These are phyloP conservation scores for Apophysomyces sp. DNA, from an alignment of 371 early-diverging fungal species.

Conservation along the genomic window DNA sequence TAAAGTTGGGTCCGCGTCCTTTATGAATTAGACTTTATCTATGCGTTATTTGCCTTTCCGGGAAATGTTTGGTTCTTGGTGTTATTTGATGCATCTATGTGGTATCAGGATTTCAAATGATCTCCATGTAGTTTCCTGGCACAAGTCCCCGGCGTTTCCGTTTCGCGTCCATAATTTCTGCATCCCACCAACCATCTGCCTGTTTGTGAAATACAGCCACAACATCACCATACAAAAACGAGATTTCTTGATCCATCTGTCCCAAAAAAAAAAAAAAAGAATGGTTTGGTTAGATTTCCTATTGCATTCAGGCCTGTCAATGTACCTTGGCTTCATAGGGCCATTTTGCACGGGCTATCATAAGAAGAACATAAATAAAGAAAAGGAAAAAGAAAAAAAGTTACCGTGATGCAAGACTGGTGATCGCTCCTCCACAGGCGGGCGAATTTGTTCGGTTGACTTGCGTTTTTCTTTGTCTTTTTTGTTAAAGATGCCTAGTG, in stretches of 20 bases:
- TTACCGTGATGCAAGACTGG: constrained; percentile 17
- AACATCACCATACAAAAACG: constrained; percentile 37
- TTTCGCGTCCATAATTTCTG: constrained; percentile 27
- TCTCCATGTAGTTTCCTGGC: constrained; percentile 49
- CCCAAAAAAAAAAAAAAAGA: background rate
- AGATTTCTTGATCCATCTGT: constrained; percentile 3
- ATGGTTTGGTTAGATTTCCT: constrained; percentile 3
- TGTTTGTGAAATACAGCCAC: constrained; percentile 41
- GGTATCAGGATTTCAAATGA: background rate
- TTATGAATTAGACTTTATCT: background rate
- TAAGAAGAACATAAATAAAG: background rate
- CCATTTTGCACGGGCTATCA: constrained; percentile 23
- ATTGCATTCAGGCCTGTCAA: too few species aligned
- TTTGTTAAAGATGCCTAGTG: constrained; percentile 17
- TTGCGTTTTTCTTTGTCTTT: constrained; percentile 24
- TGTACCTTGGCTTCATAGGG: constrained; percentile 26
- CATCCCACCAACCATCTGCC: constrained; percentile 54
- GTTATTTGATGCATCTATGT: too few species aligned
- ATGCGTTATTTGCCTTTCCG: background rate
- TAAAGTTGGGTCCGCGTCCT: background rate
- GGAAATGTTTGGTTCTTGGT: background rate
- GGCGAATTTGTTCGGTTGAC: constrained; percentile 2
- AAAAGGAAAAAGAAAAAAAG: background rate
- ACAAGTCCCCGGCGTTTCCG: constrained; percentile 36
- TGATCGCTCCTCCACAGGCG: background rate